Base-by-base conservation (phyloP, 768 basidiomycete genomes). In the Lanmaoa rubissima region DNA sequence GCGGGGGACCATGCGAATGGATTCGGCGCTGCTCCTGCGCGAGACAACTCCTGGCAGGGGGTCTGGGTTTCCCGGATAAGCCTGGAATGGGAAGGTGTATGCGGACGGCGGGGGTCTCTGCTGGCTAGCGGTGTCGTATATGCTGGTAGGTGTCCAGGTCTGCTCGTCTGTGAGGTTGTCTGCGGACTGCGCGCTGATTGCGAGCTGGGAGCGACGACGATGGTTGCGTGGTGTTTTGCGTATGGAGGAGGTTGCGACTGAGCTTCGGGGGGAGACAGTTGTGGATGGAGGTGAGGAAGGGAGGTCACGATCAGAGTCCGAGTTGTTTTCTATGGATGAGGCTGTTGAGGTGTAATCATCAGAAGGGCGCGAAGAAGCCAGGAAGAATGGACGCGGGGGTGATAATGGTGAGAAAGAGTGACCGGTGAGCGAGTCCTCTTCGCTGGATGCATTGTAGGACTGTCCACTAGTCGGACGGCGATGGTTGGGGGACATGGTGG, bases 31-130 rank as follows among this genome's bases (percentile, higher is more conserved):
- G n/a, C 69, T 58, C 42, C 74, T 75, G 9, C 79, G 74, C 14
- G 75, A 74, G 69, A 82, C 76, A 46, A 79, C 66, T 17, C 72
- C 62, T 1, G 75, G 76, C 14, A 79, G 73, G 0, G 85, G 83
- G 64, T 87, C 87, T 10, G 86, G 83, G 67, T 86, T 88, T 16
- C 86, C 85, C 0, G 81, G 76, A 64, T 88, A 79, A 0, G 81
- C 78, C 65, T 86, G 82, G 75, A 84, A 86, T 14, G 85, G 85
- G 60, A 62, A 76, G 16, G 61, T 35, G 57, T 73, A 81, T 1
- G 78, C 62, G 0, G 77, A 78, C 0, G 80, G 80, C 0, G 78
- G 79, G 4, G 74, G 65, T 21, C 65, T 61, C 12, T 48, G 59
- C 7, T 49, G 54, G 7, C n/a, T 14, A 11, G 28, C 9, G 17